Evolutionary conservation across 805 yeast genomes (phyloP), one percentile per base, ranked within the genome.

Genomic region (Teunomyces panamensis): DNA sequence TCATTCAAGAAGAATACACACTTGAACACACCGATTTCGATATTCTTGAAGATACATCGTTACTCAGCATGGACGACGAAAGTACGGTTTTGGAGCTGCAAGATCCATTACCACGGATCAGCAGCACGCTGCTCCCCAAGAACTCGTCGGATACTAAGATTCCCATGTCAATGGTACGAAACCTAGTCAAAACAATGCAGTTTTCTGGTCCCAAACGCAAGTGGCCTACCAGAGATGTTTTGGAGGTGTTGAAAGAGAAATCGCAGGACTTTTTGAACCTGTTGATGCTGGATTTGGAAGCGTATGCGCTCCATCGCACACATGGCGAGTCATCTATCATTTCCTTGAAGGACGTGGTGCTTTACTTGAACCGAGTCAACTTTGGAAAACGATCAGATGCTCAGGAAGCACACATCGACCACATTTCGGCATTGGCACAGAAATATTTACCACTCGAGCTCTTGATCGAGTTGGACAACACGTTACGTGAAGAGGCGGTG

Each of bases 361-460:
- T 72, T 29, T 66, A 56, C 37, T 48, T 71, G 42, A 64, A 67
- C 37, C 51, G 75, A 30, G 55, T 69, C 16, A 62, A 60, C 17
- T 59, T 67, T 35, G 55, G 42, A 5, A 48, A 45, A 2, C 17
- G 33, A 2, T 48, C 30, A 36, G 51, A 13, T 29, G 35, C 54
- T 11, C 42, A 51, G 36, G 46, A 48, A 5, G 49, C 44, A 7
- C 60, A 56, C 14, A 48, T 57, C 3, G 59, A 62, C 26, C 58
- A 49, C 13, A 63, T 67, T 16, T 59, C 71, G 1, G 49, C 46
- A 14, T 50, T 72, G n/a, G 76, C 77, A 0, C 65, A 62, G 20
- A 55, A 54, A 8, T 60, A 64, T 28, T 55, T 72, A 29, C 77
- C 77, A 0, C 57, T 71, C 14, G 77, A 72, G 45, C 45, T 53